A percentile compares a stretch with the other conserved stretches of the same genome.
Evolutionary conservation across 176 grass and related monocot species (phyloP).

Genomic region (Alloteropsis semialata): DNA sequence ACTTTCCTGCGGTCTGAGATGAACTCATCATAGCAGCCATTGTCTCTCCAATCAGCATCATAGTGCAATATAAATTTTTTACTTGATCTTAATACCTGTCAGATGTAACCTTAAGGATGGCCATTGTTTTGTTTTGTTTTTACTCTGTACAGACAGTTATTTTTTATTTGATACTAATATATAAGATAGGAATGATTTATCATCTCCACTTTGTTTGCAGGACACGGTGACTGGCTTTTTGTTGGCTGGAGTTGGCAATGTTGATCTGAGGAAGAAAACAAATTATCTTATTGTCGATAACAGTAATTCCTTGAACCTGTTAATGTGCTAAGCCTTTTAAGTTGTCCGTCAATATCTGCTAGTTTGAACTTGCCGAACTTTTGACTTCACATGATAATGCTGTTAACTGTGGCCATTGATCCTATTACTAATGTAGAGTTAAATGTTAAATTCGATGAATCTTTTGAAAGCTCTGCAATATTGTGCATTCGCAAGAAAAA

Average conservation of each 20-base stretch:
- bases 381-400: neutral
- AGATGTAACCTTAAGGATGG: neutral
- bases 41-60: neutral
- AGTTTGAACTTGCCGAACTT: neutral
- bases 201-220: conserved; percentile 20
- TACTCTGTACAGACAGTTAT: neutral
- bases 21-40: neutral
- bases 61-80: neutral
- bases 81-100: neutral
- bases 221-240: conserved; percentile 77
- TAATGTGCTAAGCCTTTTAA: neutral
- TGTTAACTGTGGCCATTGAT: neutral
- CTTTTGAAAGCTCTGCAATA: neutral
- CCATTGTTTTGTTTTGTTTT: neutral
- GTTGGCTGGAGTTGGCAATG: conserved; percentile 74
- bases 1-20: neutral
- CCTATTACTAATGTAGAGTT: neutral
- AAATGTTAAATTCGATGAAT: neutral
- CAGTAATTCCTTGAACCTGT: conserved; percentile 49
- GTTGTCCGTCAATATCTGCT: neutral
- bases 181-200: neutral
- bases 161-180: neutral
- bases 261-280: conserved; percentile 69
- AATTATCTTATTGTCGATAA: conserved; percentile 80
- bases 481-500: neutral